These are phyloP conservation scores for Austroboletus novae-zelandiae DNA, from an alignment of 1,284 basidiomycete genomes.

Conservation along the genomic window DNA sequence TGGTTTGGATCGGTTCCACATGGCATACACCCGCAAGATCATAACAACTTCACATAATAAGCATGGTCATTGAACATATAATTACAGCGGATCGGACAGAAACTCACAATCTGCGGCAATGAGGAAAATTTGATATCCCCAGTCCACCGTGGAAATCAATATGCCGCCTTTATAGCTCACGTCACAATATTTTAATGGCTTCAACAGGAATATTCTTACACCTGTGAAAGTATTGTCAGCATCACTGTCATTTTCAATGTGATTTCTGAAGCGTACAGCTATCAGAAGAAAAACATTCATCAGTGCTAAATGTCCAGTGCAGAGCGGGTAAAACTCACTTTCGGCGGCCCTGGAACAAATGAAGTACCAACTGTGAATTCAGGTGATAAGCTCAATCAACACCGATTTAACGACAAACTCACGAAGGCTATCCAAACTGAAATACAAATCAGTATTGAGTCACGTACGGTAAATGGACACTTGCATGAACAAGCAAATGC, in stretches of 20 bases:
- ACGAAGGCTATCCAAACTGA: slow-evolving; percentile 5
- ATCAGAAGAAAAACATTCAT: neutral
- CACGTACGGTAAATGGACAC: neutral
- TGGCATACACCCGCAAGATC: slow-evolving; percentile 1
- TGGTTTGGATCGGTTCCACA: slow-evolving; percentile 9
- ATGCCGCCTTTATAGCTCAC: slow-evolving; percentile 2
- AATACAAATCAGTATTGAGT: neutral
- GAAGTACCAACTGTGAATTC: neutral
- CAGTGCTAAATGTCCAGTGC: neutral
- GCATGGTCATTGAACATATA: neutral
- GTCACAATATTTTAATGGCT: neutral
- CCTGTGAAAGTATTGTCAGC: neutral
- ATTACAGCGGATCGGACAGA: rapidly evolving
- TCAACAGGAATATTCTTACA: neutral
- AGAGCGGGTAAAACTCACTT: neutral
- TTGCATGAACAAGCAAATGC: slow-evolving; percentile 8
- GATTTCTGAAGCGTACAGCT: slow-evolving; percentile 4
- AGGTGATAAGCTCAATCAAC: neutral
- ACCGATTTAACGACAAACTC: neutral
- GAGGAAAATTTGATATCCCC: slow-evolving; percentile 11
- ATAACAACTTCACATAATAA: slow-evolving; percentile 11
- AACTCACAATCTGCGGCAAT: slow-evolving; percentile 15
- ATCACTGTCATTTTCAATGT: neutral
- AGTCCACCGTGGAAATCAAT: slow-evolving; percentile 3
- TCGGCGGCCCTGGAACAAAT: slow-evolving; percentile 5